Evolutionary conservation across 352 stramenopile genomes (phyloP).

Genomic region (Pythium volutum): DNA sequence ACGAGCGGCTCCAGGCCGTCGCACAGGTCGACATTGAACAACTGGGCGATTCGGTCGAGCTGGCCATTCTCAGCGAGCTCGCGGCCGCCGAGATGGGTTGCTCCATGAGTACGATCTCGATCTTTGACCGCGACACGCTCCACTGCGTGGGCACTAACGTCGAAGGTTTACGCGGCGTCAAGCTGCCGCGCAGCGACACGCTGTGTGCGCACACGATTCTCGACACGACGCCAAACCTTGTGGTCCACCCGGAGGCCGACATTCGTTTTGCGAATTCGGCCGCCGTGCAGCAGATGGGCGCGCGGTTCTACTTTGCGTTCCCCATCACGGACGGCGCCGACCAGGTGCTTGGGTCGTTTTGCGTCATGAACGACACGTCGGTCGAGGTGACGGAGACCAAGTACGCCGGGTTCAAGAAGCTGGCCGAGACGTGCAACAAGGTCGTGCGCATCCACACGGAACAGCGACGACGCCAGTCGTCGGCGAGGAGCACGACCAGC

Average conservation of each 20-base stretch:
- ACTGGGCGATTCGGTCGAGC: constrained; percentile 28
- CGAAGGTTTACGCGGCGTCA: constrained; percentile 25
- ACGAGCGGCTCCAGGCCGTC: constrained; percentile 11
- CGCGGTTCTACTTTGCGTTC: constrained; percentile 71
- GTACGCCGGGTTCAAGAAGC: constrained; percentile 47
- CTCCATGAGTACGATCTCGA: constrained; percentile 45
- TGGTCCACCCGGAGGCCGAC: constrained; percentile 38
- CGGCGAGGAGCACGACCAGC: background rate
- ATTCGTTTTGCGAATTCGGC: constrained; percentile 41
- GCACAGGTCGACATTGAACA: constrained; percentile 13
- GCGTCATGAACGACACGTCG: constrained; percentile 42
- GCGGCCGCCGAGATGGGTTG: constrained; percentile 49
- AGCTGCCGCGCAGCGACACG: background rate
- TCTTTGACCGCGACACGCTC: constrained; percentile 43
- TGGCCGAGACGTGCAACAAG: constrained; percentile 26
- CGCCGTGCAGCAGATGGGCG: constrained; percentile 25
- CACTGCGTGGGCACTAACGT: constrained; percentile 37
- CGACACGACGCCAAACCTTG: background rate
- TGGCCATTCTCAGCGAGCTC: constrained; percentile 60
- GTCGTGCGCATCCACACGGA: constrained; percentile 10
- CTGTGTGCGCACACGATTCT: background rate
- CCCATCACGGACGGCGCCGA: constrained; percentile 38
- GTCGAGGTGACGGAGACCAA: constrained; percentile 46
- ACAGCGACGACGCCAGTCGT: background rate
- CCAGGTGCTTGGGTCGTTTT: constrained; percentile 49